Evolutionary conservation across 768 basidiomycete species (phyloP).

Genomic region (Boletus subcaerulescens): DNA sequence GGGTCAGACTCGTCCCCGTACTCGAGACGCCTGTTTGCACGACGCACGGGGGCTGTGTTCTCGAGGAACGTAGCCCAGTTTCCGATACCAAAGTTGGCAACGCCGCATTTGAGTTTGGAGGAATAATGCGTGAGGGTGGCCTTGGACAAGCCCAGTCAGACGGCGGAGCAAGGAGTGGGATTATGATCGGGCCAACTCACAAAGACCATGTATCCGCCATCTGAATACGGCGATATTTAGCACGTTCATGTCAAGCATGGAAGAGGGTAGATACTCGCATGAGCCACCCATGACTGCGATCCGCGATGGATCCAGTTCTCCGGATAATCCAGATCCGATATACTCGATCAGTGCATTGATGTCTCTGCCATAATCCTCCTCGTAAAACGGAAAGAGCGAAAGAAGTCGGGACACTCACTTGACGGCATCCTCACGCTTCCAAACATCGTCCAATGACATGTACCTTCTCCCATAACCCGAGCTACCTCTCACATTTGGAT

Average conservation of each 20-base stretch:
- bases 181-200: conserved; percentile 19
- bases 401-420: conserved; percentile 26
- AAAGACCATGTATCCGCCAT: conserved; percentile 42
- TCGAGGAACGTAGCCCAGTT: conserved; percentile 43
- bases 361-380: conserved; percentile 26
- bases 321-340: conserved; percentile 30
- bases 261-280: conserved; percentile 24
- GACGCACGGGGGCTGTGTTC: conserved; percentile 38
- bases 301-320: conserved; percentile 34
- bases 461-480: conserved; percentile 41
- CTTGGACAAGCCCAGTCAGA: conserved; percentile 20
- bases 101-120: conserved; percentile 37
- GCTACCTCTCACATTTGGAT: conserved; percentile 44
- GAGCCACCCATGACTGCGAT: conserved; percentile 44
- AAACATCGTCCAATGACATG: conserved; percentile 38
- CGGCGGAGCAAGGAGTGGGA: background rate
- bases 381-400: background rate
- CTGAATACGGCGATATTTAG: conserved; percentile 14
- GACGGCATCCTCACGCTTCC: conserved; percentile 43
- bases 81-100: conserved; percentile 40
- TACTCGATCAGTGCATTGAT: conserved; percentile 38
- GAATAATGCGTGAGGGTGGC: conserved; percentile 42
- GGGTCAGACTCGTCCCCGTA: conserved; percentile 42
- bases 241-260: background rate
- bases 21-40: conserved; percentile 35